These are phyloP conservation scores for Mucor saturninus DNA, from an alignment of 371 early-diverging fungal species.

Conservation along the genomic window DNA sequence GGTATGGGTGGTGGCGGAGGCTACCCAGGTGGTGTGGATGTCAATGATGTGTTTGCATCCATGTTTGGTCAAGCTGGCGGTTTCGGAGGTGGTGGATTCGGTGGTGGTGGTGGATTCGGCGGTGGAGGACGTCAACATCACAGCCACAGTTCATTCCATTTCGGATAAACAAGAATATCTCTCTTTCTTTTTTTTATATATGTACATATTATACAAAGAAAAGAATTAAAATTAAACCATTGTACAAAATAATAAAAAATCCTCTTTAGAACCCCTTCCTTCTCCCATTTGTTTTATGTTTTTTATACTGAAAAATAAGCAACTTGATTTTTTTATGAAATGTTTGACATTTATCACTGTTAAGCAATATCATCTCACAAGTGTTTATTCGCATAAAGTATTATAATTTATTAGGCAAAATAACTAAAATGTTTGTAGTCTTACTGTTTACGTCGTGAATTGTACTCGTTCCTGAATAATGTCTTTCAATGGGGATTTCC, in stretches of 20 bases:
- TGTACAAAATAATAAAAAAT: constrained; percentile 5
- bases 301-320: not conserved
- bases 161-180: constrained; percentile 40
- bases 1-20: constrained; percentile 39
- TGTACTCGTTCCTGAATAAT: no score
- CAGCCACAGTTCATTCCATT: constrained; percentile 52
- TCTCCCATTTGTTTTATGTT: no score
- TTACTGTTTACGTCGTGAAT: no score
- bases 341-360: no score
- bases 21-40: constrained; percentile 61
- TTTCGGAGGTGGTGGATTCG: constrained; percentile 46
- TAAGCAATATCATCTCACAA: no score
- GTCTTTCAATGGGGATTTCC: no score
- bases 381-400: no score
- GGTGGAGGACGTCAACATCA: constrained; percentile 41
- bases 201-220: not conserved
- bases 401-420: no score
- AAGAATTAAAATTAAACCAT: not conserved
- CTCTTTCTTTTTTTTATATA: no score
- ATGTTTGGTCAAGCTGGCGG: constrained; percentile 57
- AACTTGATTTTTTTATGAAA: not conserved
- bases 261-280: no score
- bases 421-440: no score
- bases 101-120: constrained; percentile 31
- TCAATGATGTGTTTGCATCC: constrained; percentile 68